Evolutionary conservation across 345 rosid species (phyloP).

Genomic region (Nasturtium officinale): DNA sequence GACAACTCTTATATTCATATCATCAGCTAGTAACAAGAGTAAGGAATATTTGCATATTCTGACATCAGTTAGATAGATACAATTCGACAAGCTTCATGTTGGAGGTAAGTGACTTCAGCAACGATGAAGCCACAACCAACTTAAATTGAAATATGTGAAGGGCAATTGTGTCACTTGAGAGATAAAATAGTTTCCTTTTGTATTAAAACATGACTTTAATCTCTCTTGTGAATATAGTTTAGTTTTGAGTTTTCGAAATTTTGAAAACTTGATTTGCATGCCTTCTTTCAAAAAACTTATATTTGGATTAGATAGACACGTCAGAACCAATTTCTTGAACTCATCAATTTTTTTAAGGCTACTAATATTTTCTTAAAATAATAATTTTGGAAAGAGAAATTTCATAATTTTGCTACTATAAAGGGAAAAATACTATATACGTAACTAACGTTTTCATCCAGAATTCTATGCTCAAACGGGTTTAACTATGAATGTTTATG

Average conservation of each 20-base stretch:
- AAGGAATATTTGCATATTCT: slow-evolving; percentile 3
- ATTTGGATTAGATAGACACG: neutral
- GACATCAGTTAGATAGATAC: slow-evolving; percentile 32
- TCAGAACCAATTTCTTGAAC: neutral
- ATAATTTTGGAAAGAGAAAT: too few relatives aligned
- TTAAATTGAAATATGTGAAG: slow-evolving; percentile 6
- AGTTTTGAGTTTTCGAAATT: neutral
- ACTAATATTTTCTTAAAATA: neutral
- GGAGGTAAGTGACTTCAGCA: slow-evolving; percentile 31
- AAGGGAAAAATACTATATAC: too few relatives aligned
- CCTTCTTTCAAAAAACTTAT: neutral
- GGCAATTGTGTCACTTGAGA: slow-evolving; percentile 2
- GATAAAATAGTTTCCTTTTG: neutral
- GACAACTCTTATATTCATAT: slow-evolving; percentile 22
- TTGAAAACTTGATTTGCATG: neutral
- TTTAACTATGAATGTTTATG: too few relatives aligned
- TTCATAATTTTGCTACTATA: too few relatives aligned
- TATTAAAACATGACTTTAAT: neutral
- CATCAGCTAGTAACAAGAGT: slow-evolving; percentile 20
- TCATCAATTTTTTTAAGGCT: neutral
- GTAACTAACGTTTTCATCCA: too few relatives aligned
- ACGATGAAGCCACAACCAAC: slow-evolving; percentile 24
- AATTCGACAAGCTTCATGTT: slow-evolving; percentile 35
- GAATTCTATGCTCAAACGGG: too few relatives aligned
- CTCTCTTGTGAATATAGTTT: neutral